Evolutionary conservation across 1,284 basidiomycete genomes (phyloP).

Genomic region (Austroboletus olivaceoglutinosus): DNA sequence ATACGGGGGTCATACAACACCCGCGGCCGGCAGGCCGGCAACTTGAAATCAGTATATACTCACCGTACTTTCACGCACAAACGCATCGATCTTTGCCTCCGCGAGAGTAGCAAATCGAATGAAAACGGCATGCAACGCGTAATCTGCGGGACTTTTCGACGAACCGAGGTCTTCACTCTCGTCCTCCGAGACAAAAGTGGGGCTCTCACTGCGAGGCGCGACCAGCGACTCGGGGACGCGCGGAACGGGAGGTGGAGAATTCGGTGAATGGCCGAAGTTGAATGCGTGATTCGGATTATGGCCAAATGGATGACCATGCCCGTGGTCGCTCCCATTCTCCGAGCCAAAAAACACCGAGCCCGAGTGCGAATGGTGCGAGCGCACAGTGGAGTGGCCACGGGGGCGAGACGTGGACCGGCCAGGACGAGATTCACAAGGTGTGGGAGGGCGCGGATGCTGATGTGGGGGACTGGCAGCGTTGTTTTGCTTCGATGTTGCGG

Average conservation of each 20-base stretch:
- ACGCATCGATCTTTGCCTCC: slow-evolving; percentile 72
- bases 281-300: slow-evolving; percentile 27
- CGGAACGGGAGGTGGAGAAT: slow-evolving; percentile 73
- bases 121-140: slow-evolving; percentile 83
- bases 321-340: slow-evolving; percentile 67
- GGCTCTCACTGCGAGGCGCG: slow-evolving; percentile 48
- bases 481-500: slow-evolving; percentile 38
- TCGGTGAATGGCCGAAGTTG: slow-evolving; percentile 35
- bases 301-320: slow-evolving; percentile 42
- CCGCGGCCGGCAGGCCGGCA: background rate
- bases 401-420: slow-evolving; percentile 43
- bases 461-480: slow-evolving; percentile 41
- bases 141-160: slow-evolving; percentile 80
- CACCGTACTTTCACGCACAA: slow-evolving; percentile 69
- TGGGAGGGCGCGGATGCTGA: slow-evolving; percentile 52
- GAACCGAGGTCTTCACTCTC: slow-evolving; percentile 61
- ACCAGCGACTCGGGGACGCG: slow-evolving; percentile 63
- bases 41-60: slow-evolving; percentile 33
- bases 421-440: slow-evolving; percentile 52
- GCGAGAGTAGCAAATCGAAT: slow-evolving; percentile 78
- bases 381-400: slow-evolving; percentile 55
- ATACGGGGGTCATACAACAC: too few species aligned
- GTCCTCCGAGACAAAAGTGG: slow-evolving; percentile 50
- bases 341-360: slow-evolving; percentile 69
- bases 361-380: slow-evolving; percentile 71